Base-by-base conservation (phyloP, 306 rosid genomes). In the Trichosanthes truncata region DNA sequence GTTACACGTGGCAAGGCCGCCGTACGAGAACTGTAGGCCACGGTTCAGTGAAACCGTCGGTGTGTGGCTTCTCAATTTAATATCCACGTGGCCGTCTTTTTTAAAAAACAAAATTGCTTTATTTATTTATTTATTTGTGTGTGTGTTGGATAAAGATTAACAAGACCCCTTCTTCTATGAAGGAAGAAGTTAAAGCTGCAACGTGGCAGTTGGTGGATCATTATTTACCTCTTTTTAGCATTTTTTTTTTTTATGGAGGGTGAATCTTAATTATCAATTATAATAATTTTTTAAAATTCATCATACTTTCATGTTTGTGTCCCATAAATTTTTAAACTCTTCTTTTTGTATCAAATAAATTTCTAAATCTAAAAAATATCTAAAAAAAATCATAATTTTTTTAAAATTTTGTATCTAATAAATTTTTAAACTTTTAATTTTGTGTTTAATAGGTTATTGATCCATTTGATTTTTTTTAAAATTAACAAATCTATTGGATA, bases 1-100 rank as follows among this genome's bases (percentile, higher is more conserved):
- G 1, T 29, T 74, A 74, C 62, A 74, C 78, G 78, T 74, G 78
- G 78, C 78, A 26, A 1, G 1, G 18, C 45, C 46, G 78, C 63
- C 40, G 78, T 51, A 74, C 63, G 26, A 74, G 78, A 31, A 51
- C 41, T 3, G 57, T 74, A 18, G 78, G 78, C 41, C 11, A 71
- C 52, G 45, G 76, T 25, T n/a, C 33, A 71, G 21, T 5, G 76
- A 45, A 68, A 41, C 33, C 75, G 75, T 68, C 75, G 75, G 75
- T 68, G 45, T 74, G 62, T 74, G 61, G 78, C 78, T 74, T 5
- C 29, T 49, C 78, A 10, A 26, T 74, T 15, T 73, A 51, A 74
- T 74, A 49, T 33, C 62, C 78, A 74, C 78, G 78, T 74, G 62
- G 62, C 31, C 7, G 18, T 51, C 78, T 25, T 23, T 43, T 17